phyloP scores from a whole-genome alignment of 176 grass and related monocot species.

The Pharus latifolius region DNA sequence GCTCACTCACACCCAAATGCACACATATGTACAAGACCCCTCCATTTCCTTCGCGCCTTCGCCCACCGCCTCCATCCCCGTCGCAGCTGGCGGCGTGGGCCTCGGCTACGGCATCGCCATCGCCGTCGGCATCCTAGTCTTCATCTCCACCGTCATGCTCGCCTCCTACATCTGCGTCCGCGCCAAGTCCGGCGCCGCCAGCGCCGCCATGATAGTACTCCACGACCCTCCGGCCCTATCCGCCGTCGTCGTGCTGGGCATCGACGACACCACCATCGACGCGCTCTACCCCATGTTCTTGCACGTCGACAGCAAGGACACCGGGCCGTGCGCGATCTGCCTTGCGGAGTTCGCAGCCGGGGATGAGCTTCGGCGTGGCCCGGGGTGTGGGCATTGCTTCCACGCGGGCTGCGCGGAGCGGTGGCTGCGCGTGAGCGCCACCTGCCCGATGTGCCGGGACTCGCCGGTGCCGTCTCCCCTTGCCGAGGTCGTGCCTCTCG shows the following conservation, averaged over 20 bases:
- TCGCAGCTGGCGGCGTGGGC: conserved; percentile 23
- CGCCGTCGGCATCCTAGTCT: conserved; percentile 53
- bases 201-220: background rate
- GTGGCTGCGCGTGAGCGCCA: conserved; percentile 70
- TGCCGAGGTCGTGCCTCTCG: conserved; percentile 40
- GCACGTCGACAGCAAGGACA: background rate
- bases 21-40: too few relatives aligned
- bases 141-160: conserved; percentile 71
- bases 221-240: background rate
- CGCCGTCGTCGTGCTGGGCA: conserved; percentile 11
- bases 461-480: conserved; percentile 58
- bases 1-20: too few relatives aligned
- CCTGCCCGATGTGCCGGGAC: conserved; percentile 70
- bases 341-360: conserved; percentile 42
- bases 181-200: conserved; percentile 36
- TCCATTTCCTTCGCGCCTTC: background rate
- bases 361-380: conserved; percentile 37
- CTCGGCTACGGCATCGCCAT: conserved; percentile 77
- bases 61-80: background rate
- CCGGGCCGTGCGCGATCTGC: conserved; percentile 50
- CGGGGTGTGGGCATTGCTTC: conserved; percentile 54
- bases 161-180: conserved; percentile 65
- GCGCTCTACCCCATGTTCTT: conserved; percentile 57
- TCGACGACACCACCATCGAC: conserved; percentile 45
- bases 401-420: conserved; percentile 57